Conservation (phyloP, 2,329 filamentous ascomycete species). For the Colletotrichum chlorophyti region DNA sequence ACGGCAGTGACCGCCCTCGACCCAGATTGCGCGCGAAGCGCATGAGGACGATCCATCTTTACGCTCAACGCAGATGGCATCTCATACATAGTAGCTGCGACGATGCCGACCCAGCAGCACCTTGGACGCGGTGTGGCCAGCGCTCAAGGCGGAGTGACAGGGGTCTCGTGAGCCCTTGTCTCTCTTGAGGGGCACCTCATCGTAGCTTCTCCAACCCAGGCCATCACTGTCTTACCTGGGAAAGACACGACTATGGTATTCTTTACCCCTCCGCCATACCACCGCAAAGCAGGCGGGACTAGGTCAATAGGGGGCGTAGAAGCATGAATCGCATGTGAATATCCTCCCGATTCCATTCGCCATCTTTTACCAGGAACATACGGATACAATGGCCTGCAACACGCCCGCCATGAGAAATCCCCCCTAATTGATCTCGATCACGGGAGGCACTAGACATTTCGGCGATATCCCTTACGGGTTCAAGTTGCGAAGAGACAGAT, state of each 20-base stretch:
- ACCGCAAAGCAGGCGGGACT: too few relatives aligned
- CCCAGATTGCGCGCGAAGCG: too few relatives aligned
- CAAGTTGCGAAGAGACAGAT: neutral
- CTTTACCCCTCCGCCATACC: neutral
- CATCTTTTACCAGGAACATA: neutral
- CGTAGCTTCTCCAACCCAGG: neutral
- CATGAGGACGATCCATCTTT: too few relatives aligned
- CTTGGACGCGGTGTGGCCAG: conserved; percentile 3
- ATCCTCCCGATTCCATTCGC: neutral
- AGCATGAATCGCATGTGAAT: conserved; percentile 12
- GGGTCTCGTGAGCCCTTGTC: neutral
- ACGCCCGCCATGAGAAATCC: too few relatives aligned
- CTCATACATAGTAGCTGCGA: too few relatives aligned
- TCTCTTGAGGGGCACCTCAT: neutral
- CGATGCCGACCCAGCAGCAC: too few relatives aligned
- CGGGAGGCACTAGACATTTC: neutral
- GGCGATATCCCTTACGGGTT: conserved; percentile 4
- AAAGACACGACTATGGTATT: neutral
- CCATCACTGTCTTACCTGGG: neutral
- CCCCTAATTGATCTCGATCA: conserved; percentile 2
- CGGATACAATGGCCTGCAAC: neutral
- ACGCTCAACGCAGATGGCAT: too few relatives aligned
- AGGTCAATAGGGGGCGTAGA: neutral
- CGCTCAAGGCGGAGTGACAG: neutral
- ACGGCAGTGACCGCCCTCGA: too few relatives aligned